Evolutionary conservation across 805 yeast genomes (phyloP), one percentile per base, ranked within the genome.

Genomic region (Cyberlindnera petersonii): DNA sequence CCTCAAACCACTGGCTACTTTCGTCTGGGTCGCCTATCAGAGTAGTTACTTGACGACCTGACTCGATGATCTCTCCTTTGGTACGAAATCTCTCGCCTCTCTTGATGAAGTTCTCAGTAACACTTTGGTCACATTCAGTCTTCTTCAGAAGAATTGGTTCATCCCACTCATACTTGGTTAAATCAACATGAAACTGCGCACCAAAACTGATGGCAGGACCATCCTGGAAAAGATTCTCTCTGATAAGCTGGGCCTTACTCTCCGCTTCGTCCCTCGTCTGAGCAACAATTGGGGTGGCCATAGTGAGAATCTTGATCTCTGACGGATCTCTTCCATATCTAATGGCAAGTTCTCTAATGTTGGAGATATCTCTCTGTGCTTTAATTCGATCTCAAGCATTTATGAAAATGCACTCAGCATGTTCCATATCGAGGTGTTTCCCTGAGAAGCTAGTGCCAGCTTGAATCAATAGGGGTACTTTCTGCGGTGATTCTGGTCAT

Each of bases 111-210:
- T 42, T 49, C 27, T 56, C 56, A 9, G 61, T 59, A n/a, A 64
- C 60, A 3, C 65, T 61, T 18, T 58, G 56, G 2, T 61, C 60
- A 13, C 67, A 66, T 44, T 63, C 57, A 16, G 60, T 57, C 5
- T 53, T 58, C 3, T 54, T 56, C 35, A 58, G 49, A 13, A 55
- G 51, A 14, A 69, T 50, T 22, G 66, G 69, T 13, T 47, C 48
- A 33, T 47, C 43, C 46, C 44, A 42, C 9, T 44, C 46, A 31
- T 26, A 47, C 35, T 67, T 65, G 20, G 59, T 65, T 33, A 59
- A 50, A 37, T 69, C 72, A 37, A 66, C 56, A 10, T 71, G 72
- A 2, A 70, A 65, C 66, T 71, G 68, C 3, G 72, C 73, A 21
- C 72, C 62, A 45, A 69, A 68, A 24, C 67, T 52, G 4, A 69